Evolutionary conservation across 2,329 filamentous ascomycete species (phyloP).

Genomic region (Ophiostoma australiae): DNA sequence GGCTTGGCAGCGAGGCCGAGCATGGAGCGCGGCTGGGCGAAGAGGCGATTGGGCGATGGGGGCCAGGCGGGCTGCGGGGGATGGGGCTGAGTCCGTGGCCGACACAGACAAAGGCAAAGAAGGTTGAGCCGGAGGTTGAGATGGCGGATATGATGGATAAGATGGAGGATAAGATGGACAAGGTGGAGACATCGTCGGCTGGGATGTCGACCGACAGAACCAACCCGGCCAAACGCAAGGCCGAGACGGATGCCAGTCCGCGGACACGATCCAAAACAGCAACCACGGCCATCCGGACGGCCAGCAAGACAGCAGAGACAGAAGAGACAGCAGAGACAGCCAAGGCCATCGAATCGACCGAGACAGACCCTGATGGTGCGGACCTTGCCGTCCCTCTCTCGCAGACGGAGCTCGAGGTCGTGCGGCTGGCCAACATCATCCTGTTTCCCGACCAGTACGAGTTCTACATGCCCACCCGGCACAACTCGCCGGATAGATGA

Average conservation of each 20-base stretch:
- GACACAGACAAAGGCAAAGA: slow-evolving; percentile 30
- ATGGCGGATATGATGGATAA: no score
- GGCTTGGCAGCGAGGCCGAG: slow-evolving; percentile 49
- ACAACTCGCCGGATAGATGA: slow-evolving; percentile 27
- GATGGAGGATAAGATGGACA: neutral
- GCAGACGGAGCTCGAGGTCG: slow-evolving; percentile 47
- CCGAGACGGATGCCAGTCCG: neutral
- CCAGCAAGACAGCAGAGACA: neutral
- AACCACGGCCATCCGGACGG: neutral
- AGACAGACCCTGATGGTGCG: neutral
- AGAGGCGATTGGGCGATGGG: slow-evolving; percentile 49
- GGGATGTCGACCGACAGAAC: neutral
- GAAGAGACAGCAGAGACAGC: no score
- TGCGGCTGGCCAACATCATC: slow-evolving; percentile 53
- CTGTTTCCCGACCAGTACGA: slow-evolving; percentile 51
- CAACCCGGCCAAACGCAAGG: neutral
- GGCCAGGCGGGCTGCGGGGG: slow-evolving; percentile 49
- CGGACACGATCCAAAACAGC: neutral
- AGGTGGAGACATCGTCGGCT: neutral
- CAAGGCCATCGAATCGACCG: no score
- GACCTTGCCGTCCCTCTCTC: slow-evolving; percentile 10
- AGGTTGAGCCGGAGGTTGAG: neutral
- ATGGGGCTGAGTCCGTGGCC: slow-evolving; percentile 55
- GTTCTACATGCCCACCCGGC: slow-evolving; percentile 43
- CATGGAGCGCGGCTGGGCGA: slow-evolving; percentile 46